Evolutionary conservation across 225 moss, liverwort and hornwort genomes (phyloP).

Genomic region (Lunularia cruciata): DNA sequence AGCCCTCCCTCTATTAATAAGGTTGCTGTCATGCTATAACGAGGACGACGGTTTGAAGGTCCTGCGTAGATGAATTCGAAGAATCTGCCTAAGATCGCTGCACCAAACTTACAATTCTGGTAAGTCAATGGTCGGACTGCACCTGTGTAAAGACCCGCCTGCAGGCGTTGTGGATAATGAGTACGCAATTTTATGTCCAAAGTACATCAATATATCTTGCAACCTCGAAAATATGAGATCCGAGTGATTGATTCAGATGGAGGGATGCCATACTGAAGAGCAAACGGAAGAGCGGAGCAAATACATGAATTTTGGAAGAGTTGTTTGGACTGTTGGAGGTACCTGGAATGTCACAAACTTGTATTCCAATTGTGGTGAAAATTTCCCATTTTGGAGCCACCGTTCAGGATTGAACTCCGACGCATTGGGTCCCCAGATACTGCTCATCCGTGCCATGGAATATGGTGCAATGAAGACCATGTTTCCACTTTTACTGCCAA

Average conservation of each 20-base stretch:
- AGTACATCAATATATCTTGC: too few relatives aligned
- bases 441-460: slow-evolving; percentile 20
- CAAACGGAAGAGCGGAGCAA: too few relatives aligned
- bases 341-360: slow-evolving; percentile 30
- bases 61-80: slow-evolving; percentile 5
- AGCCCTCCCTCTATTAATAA: slow-evolving; percentile 3
- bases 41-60: neutral
- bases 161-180: too few relatives aligned
- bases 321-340: neutral
- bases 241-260: too few relatives aligned
- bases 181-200: too few relatives aligned
- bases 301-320: too few relatives aligned
- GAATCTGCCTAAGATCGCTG: neutral
- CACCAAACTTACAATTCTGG: neutral
- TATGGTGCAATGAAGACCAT: slow-evolving; percentile 22
- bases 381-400: slow-evolving; percentile 16
- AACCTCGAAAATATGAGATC: too few relatives aligned
- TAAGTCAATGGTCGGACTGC: neutral
- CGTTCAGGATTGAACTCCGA: slow-evolving; percentile 16
- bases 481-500: slow-evolving; percentile 10
- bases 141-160: neutral
- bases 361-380: slow-evolving; percentile 6
- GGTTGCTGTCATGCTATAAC: neutral
- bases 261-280: too few relatives aligned
- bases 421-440: slow-evolving; percentile 29